phyloP scores from a whole-genome alignment of 2,329 filamentous ascomycete species.

The Neofusicoccum umdonicola region DNA sequence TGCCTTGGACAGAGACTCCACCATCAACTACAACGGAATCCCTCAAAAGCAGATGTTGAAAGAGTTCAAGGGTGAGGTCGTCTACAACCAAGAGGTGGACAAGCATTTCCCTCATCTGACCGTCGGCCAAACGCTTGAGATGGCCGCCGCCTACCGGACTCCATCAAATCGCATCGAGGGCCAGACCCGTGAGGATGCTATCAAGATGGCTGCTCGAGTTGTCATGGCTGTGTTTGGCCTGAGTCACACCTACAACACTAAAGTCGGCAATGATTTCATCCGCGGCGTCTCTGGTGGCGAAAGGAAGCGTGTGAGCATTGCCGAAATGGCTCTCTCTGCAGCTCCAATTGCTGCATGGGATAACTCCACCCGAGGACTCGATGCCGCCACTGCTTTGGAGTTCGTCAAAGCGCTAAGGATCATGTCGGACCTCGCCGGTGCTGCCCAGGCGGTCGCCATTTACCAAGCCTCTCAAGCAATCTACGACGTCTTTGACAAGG shows the following conservation, averaged over 20 bases:
- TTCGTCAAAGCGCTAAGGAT: slow-evolving; percentile 55
- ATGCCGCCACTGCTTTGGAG: slow-evolving; percentile 53
- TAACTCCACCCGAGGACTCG: slow-evolving; percentile 42
- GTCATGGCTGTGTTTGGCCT: slow-evolving; percentile 55
- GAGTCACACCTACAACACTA: slow-evolving; percentile 55
- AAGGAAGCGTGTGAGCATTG: slow-evolving; percentile 60
- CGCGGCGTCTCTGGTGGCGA: slow-evolving; percentile 63
- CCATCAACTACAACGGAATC: slow-evolving; percentile 58
- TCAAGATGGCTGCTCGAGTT: slow-evolving; percentile 48
- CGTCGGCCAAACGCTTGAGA: slow-evolving; percentile 56
- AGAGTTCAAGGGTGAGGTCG: slow-evolving; percentile 46
- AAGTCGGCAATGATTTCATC: slow-evolving; percentile 58
- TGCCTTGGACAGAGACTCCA: slow-evolving; percentile 49
- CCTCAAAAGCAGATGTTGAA: slow-evolving; percentile 43
- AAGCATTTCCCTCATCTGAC: slow-evolving; percentile 58
- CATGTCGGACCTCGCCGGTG: slow-evolving; percentile 49
- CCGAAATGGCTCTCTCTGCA: slow-evolving; percentile 49
- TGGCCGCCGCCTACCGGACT: slow-evolving; percentile 54
- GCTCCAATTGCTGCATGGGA: slow-evolving; percentile 45
- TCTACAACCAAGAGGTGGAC: slow-evolving; percentile 49
- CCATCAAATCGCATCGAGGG: slow-evolving; percentile 41
- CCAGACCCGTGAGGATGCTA: slow-evolving; percentile 41
- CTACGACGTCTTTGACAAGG: slow-evolving; percentile 70
- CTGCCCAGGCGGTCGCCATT: slow-evolving; percentile 56
- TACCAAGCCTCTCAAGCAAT: slow-evolving; percentile 53